Evolutionary conservation across 345 rosid genomes (phyloP).

Genomic region (Euphorbia peplus): DNA sequence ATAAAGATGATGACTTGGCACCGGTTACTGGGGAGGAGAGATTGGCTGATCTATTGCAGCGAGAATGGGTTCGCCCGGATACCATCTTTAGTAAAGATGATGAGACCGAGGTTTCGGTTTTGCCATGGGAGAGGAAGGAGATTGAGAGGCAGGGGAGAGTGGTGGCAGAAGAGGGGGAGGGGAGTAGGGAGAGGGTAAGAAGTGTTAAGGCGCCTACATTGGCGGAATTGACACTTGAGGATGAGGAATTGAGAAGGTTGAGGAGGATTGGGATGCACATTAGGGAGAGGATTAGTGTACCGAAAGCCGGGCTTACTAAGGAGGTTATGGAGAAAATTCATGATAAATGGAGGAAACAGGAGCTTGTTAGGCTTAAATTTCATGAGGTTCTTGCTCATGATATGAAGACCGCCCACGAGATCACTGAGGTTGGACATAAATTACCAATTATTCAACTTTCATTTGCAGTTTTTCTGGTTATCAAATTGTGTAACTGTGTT

Average conservation of each 20-base stretch:
- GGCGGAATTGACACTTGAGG: constrained; percentile 94
- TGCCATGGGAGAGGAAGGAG: constrained; percentile 71
- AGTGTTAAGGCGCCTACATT: constrained; percentile 63
- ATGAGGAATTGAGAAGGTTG: constrained; percentile 75
- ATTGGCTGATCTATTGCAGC: constrained; percentile 65
- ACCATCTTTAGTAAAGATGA: constrained; percentile 39
- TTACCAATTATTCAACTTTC: background rate
- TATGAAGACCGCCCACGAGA: constrained; percentile 93
- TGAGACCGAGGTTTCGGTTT: constrained; percentile 28
- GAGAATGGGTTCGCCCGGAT: constrained; percentile 93
- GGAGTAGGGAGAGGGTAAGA: constrained; percentile 36
- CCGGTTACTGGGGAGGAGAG: constrained; percentile 75
- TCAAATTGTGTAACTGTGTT: constrained; percentile 26
- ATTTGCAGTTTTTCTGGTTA: background rate
- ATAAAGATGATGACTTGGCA: constrained; percentile 22
- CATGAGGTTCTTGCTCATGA: constrained; percentile 86
- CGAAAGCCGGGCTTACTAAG: constrained; percentile 87
- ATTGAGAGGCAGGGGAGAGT: constrained; percentile 20
- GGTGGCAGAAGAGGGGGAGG: constrained; percentile 11
- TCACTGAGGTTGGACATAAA: constrained; percentile 79
- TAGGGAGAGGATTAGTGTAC: constrained; percentile 78
- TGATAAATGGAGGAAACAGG: constrained; percentile 92
- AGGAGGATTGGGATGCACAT: constrained; percentile 71
- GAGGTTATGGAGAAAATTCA: constrained; percentile 82
- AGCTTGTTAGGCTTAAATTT: constrained; percentile 88